Conservation (phyloP, 495 filamentous ascomycete species). For the Hypomontagnella submonticulosa region DNA sequence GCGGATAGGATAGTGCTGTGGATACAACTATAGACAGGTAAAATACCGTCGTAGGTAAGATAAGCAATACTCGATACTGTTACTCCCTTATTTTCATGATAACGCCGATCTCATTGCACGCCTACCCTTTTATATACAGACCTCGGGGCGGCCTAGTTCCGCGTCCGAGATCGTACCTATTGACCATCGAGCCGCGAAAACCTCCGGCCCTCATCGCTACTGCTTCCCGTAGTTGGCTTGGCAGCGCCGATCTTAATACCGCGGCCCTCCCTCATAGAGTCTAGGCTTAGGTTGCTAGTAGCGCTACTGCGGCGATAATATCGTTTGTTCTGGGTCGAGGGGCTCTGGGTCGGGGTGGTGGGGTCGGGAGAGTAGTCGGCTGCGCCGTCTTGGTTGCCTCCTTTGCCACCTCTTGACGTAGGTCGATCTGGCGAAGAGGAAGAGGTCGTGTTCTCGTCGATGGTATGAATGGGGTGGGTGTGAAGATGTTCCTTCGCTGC, state of each 20-base stretch:
- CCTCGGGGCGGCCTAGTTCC: not conserved
- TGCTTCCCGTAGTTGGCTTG: conserved; percentile 41
- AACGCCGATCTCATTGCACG: conserved; percentile 25
- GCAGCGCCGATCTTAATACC: conserved; percentile 51
- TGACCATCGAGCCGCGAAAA: conserved; percentile 6
- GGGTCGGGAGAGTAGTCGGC: conserved; percentile 18
- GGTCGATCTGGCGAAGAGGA: conserved; percentile 21
- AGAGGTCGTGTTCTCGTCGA: conserved; percentile 28
- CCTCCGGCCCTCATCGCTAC: conserved; percentile 42
- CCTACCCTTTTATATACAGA: conserved; percentile 15
- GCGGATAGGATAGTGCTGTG: not conserved
- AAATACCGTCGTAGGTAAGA: not conserved
- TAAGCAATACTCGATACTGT: not conserved
- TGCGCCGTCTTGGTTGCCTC: conserved; percentile 15
- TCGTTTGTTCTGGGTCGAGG: conserved; percentile 24
- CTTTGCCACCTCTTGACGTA: conserved; percentile 3
- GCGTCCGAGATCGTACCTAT: not conserved
- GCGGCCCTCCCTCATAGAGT: conserved; percentile 40
- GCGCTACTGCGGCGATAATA: conserved; percentile 38
- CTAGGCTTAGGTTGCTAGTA: conserved; percentile 42
- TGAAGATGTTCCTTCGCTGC: conserved; percentile 23
- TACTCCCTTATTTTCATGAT: conserved; percentile 5
- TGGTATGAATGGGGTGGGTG: conserved; percentile 27
- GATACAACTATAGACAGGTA: no score
- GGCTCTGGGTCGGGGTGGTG: conserved; percentile 36